Percentiles rank a stretch among this genome's conserved stretches.
These are phyloP conservation scores for Pleurotus tuber-regium DNA, from an alignment of 768 basidiomycete genomes.

Conservation along the genomic window DNA sequence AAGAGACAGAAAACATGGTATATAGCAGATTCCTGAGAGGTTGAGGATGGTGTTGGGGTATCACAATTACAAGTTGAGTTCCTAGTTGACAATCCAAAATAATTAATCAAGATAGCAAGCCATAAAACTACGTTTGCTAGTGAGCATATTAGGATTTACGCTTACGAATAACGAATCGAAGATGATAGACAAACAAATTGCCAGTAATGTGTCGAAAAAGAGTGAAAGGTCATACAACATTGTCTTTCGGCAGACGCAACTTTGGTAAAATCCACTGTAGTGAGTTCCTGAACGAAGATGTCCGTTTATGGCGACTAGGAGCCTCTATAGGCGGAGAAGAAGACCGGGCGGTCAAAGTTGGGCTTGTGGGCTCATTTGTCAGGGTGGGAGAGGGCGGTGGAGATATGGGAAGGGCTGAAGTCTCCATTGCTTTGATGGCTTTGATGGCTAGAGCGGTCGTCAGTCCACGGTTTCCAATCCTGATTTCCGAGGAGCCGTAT, in stretches of 20 bases:
- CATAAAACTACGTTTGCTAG: conserved; percentile 5
- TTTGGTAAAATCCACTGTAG: conserved; percentile 28
- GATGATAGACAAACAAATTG: background rate
- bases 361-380: conserved; percentile 2
- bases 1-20: conserved; percentile 88
- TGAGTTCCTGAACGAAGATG: conserved; percentile 24
- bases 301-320: conserved; percentile 21
- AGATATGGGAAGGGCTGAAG: conserved; percentile 6
- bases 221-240: conserved; percentile 12
- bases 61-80: conserved; percentile 5
- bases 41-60: no score
- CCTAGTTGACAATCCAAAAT: conserved; percentile 4
- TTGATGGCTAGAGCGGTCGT: conserved; percentile 53
- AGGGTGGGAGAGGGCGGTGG: conserved; percentile 8
- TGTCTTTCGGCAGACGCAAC: no score
- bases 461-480: conserved; percentile 53
- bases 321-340: conserved; percentile 5
- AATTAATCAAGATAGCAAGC: no score
- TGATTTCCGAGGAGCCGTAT: conserved; percentile 45
- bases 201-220: no score
- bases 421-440: conserved; percentile 36
- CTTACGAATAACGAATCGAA: conserved; percentile 11
- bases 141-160: conserved; percentile 9
- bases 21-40: conserved; percentile 70
- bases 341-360: conserved; percentile 7